phyloP scores from a whole-genome alignment of 2,329 filamentous ascomycete species.

The Venturia aucupariae region DNA sequence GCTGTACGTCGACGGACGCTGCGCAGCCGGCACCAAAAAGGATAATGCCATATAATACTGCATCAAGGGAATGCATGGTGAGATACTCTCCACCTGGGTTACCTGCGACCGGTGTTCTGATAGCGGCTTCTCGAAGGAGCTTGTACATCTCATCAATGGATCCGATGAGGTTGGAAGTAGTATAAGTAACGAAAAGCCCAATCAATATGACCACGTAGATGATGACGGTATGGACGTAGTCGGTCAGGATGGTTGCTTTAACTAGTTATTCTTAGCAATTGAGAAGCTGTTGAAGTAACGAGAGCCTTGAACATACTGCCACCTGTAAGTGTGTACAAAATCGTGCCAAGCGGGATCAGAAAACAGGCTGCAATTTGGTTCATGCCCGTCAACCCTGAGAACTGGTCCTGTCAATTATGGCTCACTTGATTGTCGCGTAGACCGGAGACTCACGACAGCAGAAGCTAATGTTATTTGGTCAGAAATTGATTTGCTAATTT shows the following conservation, averaged over 20 bases:
- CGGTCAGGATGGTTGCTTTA: conserved; percentile 21
- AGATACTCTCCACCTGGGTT: conserved; percentile 23
- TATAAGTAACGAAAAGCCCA: conserved; percentile 19
- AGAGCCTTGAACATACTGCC: conserved; percentile 14
- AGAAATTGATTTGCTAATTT: not conserved
- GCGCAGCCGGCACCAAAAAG: conserved; percentile 17
- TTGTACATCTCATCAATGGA: conserved; percentile 21
- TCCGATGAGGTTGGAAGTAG: conserved; percentile 18
- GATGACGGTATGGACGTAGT: conserved; percentile 19
- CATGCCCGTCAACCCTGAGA: conserved; percentile 19
- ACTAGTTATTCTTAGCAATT: conserved; percentile 3
- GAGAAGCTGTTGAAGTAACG: not conserved
- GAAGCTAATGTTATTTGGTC: not conserved
- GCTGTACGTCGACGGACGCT: conserved; percentile 22
- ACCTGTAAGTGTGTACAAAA: conserved; percentile 22
- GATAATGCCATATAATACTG: conserved; percentile 21
- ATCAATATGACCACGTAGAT: conserved; percentile 21
- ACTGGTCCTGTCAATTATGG: not conserved
- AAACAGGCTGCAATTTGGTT: conserved; percentile 20
- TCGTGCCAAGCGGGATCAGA: conserved; percentile 21
- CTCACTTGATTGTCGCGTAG: not conserved
- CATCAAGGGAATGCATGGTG: conserved; percentile 19
- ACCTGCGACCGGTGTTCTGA: conserved; percentile 18
- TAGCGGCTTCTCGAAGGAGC: conserved; percentile 19
- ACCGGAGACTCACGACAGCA: not conserved